A percentile compares a stretch with the other conserved stretches of the same genome.
Conservation (phyloP, 2,329 filamentous ascomycete species). For the Pseudocercospora vitis region DNA sequence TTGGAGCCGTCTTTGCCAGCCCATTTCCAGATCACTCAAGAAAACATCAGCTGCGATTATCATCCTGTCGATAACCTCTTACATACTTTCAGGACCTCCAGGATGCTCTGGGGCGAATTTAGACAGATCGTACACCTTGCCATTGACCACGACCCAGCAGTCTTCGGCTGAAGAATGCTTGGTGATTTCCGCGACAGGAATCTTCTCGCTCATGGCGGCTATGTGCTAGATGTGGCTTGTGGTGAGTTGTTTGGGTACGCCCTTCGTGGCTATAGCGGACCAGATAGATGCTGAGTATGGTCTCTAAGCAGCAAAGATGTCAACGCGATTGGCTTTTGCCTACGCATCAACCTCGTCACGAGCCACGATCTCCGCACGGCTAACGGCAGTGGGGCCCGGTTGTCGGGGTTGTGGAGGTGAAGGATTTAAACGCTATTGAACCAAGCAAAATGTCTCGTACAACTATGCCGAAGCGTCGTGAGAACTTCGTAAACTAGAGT, state of each 20-base stretch:
- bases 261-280: too few species aligned
- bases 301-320: slow-evolving; percentile 13
- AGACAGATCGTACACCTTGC: slow-evolving; percentile 66
- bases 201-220: background rate
- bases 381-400: background rate
- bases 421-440: background rate
- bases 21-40: slow-evolving; percentile 49
- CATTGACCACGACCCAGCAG: slow-evolving; percentile 68
- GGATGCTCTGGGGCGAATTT: slow-evolving; percentile 65
- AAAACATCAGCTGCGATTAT: background rate
- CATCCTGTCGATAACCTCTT: background rate
- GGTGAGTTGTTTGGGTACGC: too few species aligned
- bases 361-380: slow-evolving; percentile 4
- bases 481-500: too few species aligned
- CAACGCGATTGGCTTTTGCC: slow-evolving; percentile 11
- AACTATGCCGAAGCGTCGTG: background rate
- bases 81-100: slow-evolving; percentile 55
- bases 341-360: slow-evolving; percentile 6
- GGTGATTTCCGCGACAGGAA: slow-evolving; percentile 34
- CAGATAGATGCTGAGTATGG: background rate
- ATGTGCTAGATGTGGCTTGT: background rate
- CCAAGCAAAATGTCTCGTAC: background rate
- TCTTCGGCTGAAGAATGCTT: slow-evolving; percentile 38
- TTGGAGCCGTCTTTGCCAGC: slow-evolving; percentile 57
- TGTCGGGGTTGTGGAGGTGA: background rate